Percentiles rank a stretch among this genome's conserved stretches.
These are phyloP conservation scores for Fusarium scirpi DNA, from an alignment of 2,329 filamentous ascomycete species.

Conservation along the genomic window DNA sequence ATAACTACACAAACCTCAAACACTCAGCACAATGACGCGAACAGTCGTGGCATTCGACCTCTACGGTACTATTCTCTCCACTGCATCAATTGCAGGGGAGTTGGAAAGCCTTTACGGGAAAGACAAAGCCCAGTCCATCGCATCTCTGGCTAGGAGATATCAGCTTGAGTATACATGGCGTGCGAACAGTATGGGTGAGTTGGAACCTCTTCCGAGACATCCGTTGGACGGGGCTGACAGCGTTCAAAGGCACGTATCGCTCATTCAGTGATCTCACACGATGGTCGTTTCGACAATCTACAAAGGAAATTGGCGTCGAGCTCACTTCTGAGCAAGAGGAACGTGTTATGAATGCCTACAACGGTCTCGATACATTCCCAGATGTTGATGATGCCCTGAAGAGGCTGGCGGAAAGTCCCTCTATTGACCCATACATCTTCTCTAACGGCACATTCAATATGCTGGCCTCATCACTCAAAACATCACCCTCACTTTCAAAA, in stretches of 20 bases:
- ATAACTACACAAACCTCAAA: neutral
- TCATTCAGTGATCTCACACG: constrained; percentile 72
- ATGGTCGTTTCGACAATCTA: constrained; percentile 71
- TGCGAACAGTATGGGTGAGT: constrained; percentile 78
- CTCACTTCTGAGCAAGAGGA: constrained; percentile 59
- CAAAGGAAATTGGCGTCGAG: constrained; percentile 65
- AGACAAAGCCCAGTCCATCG: constrained; percentile 67
- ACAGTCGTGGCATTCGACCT: constrained; percentile 77
- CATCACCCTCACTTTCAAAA: constrained; percentile 56
- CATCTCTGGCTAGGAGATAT: constrained; percentile 73
- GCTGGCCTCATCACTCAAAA: constrained; percentile 69
- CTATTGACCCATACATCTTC: constrained; percentile 71
- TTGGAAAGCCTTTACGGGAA: constrained; percentile 68
- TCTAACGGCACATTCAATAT: constrained; percentile 76
- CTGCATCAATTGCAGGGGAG: constrained; percentile 72
- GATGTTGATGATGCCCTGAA: constrained; percentile 69
- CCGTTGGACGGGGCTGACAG: neutral
- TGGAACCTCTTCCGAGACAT: neutral
- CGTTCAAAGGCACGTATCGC: constrained; percentile 58
- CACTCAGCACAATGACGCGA: constrained; percentile 39
- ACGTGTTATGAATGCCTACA: constrained; percentile 72
- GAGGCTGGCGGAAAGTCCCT: constrained; percentile 54
- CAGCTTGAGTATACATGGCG: constrained; percentile 85
- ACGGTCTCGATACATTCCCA: constrained; percentile 72
- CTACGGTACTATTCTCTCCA: constrained; percentile 80